phyloP scores from a whole-genome alignment of 345 rosid genomes.

The Physaria fendleri region DNA sequence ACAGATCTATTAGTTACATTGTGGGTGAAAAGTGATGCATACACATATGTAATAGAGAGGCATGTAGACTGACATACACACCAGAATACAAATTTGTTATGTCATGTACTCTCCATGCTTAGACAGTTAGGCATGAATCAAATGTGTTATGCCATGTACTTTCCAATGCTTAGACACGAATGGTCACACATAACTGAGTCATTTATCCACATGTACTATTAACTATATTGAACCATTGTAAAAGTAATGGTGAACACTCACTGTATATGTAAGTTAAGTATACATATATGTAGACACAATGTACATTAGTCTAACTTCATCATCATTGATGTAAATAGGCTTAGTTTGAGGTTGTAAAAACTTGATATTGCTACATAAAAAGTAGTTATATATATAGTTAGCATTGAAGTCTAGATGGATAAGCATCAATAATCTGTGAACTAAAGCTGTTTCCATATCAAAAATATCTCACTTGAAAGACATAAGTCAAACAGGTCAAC shows the following conservation, averaged over 20 bases:
- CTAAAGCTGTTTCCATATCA: conserved; percentile 9
- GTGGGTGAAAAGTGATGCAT: not conserved
- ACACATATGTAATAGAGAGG: not conserved
- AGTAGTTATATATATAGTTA: not conserved
- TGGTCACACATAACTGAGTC: not conserved
- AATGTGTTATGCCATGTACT: conserved; percentile 1
- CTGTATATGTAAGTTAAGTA: not conserved
- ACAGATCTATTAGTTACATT: not conserved
- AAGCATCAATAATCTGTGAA: not conserved
- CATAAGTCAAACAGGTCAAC: conserved; percentile 6
- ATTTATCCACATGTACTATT: not conserved
- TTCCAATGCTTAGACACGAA: not conserved
- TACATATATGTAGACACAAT: not conserved
- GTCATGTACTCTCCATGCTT: conserved; percentile 1
- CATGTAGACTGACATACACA: not conserved
- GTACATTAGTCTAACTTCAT: conserved; percentile 8
- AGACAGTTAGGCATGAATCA: too few relatives aligned
- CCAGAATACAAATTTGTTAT: not conserved
- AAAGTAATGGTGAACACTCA: not conserved
- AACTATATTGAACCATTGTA: not conserved
- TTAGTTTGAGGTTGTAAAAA: not conserved
- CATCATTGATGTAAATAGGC: not conserved
- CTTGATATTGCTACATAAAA: not conserved
- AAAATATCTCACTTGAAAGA: conserved; percentile 15
- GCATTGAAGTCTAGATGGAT: not conserved